A percentile compares a stretch with the other conserved stretches of the same genome.
phyloP scores from a whole-genome alignment of 441 rosid genomes.

The Metrosideros polymorpha region DNA sequence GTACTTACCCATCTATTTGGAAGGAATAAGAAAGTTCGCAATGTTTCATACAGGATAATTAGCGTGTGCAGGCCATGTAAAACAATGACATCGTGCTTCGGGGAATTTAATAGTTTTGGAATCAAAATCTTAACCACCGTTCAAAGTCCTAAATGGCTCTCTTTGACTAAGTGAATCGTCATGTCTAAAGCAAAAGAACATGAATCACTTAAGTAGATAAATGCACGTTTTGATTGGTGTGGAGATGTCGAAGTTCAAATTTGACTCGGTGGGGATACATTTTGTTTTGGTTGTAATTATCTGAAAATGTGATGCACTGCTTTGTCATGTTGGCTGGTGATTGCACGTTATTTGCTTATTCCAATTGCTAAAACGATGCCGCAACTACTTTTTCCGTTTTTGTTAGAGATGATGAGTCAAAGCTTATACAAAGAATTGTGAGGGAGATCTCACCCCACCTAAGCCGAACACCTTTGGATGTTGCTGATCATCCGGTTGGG shows the following conservation, averaged over 20 bases:
- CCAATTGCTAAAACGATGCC: background rate
- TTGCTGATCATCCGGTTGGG: background rate
- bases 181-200: background rate
- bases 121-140: background rate
- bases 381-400: background rate
- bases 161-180: background rate
- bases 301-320: background rate
- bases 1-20: background rate
- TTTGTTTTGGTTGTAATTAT: background rate
- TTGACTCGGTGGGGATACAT: background rate
- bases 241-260: background rate
- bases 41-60: background rate
- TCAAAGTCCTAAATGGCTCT: background rate
- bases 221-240: background rate
- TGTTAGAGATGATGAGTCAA: background rate
- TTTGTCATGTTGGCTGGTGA: background rate
- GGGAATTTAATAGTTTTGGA: background rate
- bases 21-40: background rate
- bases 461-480: background rate
- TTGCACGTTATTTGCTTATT: background rate
- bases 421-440: background rate
- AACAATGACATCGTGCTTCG: background rate
- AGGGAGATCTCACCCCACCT: rapidly evolving
- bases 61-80: background rate
- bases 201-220: background rate